Evolutionary conservation across 305 asterid genomes (phyloP), one percentile per base, ranked within the genome.

Genomic region (Galium porrigens): DNA sequence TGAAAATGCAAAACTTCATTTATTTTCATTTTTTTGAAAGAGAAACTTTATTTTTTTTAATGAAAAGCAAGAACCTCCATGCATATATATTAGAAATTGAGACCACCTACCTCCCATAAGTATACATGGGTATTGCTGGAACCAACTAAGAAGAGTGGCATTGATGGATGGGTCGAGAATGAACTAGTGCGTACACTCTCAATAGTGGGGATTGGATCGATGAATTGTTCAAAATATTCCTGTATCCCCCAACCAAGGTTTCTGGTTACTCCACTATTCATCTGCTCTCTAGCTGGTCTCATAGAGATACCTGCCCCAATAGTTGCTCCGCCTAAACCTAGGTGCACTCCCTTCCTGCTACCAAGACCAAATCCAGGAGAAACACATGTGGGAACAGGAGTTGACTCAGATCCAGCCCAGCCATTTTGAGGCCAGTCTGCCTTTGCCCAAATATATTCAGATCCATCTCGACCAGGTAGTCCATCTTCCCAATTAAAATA

Each of bases 381-480:
- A 71, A 86, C 86, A 66, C 81, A 74, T 20, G 92, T 81, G 52
- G 94, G 92, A 77, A 80, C 81, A 49, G 99, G 89, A 61, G 83
- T 76, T 68, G 96, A 83, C 68, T 82, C 81, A 22, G 86, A 81
- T 62, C 92, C 94, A 8, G 95, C 94, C 94, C 97, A 94, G 70
- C 96, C 96, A 81, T 87, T 77, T 68, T 60, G 88, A 58, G 99
- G 99, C 97, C 97, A 89, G 80, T 94, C 97, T 65, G 89, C 95
- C 70, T 84, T 89, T 66, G 80, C 91, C 99, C 99, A 94, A 73
- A 90, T 79, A 74, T 85, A 82, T 67, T 86, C 83, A 37, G 89
- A 76, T 74, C 76, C 82, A 73, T 78, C 85, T 52, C 68, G 73
- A 68, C 54, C 78, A 54, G 74, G 75, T 64, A 66, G 71, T 58